Evolutionary conservation across 345 rosid genomes (phyloP).

Genomic region (Streptanthus diversifolius): DNA sequence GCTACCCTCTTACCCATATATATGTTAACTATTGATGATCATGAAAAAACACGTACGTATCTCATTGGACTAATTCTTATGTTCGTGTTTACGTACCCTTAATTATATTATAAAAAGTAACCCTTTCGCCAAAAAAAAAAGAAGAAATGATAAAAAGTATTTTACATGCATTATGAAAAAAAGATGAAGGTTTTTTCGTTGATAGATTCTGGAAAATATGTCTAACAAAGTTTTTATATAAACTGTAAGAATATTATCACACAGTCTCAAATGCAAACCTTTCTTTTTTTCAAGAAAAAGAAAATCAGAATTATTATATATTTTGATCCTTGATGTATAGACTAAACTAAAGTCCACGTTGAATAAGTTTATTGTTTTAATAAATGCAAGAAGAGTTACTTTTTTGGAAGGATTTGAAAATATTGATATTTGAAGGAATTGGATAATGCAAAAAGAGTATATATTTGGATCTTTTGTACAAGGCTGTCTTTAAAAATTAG

Average conservation of each 20-base stretch:
- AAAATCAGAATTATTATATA: neutral
- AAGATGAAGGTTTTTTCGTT: neutral
- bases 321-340: neutral
- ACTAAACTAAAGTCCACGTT: slow-evolving; percentile 25
- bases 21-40: neutral
- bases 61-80: slow-evolving; percentile 5
- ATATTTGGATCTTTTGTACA: slow-evolving; percentile 8
- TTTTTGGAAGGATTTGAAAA: slow-evolving; percentile 16
- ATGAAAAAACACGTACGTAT: neutral
- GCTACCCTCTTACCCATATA: slow-evolving; percentile 26
- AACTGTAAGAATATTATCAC: neutral
- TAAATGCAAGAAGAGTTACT: slow-evolving; percentile 7
- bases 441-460: slow-evolving; percentile 2
- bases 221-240: neutral
- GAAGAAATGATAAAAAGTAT: no score
- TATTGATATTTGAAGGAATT: neutral
- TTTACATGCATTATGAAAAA: neutral
- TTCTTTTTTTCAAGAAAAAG: neutral
- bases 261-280: neutral
- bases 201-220: neutral
- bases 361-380: slow-evolving; percentile 12
- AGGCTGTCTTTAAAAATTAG: neutral
- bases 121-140: no score
- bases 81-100: neutral
- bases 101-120: neutral